Base-by-base conservation (phyloP, 2,329 filamentous ascomycete species). In the Metarhizium robertsii region DNA sequence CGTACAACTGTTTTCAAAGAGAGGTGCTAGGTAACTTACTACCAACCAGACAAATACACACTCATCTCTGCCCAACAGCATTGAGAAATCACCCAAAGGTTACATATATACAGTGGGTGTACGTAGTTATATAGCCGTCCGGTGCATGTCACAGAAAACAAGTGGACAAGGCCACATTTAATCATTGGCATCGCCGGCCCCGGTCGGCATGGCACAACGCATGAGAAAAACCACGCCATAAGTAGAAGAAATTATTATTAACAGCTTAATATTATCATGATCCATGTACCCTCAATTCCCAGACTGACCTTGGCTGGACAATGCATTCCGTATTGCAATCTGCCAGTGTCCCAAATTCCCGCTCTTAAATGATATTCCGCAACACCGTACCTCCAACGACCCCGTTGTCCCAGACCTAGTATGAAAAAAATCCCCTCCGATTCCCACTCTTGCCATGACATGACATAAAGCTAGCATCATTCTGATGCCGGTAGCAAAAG, bases 191-290 rank as follows among this genome's bases (percentile, higher is more conserved):
- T 34, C 4, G 32, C 32, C 6, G 6, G 32, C 10, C 10, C 32
- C 32, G 11, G 10, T 8, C 3, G 32, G 10, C 6, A 34, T 34
- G 32, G 32, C 32, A 34, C 32, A 34, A 34, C 7, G 6, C 32
- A 34, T 34, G 6, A 7, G 7, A 11, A 40, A 1, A 14, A 40
- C 8, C 8, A 40, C 13, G 5, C 38, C 11, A 40, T 16, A 16
- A 13, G 38, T 40, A 40, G 38, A 40, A 40, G 16, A 50, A 25
- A 55, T 55, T 55, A 55, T 40, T 55, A 55, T 55, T 55, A 55
- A 40, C 49, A 51, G 29, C 49, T 46, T 42, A 52, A 29, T 55
- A 55, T 42, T 30, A 52, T 46, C 53, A 40, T 55, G 16, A 55
- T 55, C 25, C 53, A 20, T 51, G 11, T 29, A 13, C 29, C 46